phyloP scores from a whole-genome alignment of 2,329 filamentous ascomycete genomes.

The Trichoderma simmonsii region DNA sequence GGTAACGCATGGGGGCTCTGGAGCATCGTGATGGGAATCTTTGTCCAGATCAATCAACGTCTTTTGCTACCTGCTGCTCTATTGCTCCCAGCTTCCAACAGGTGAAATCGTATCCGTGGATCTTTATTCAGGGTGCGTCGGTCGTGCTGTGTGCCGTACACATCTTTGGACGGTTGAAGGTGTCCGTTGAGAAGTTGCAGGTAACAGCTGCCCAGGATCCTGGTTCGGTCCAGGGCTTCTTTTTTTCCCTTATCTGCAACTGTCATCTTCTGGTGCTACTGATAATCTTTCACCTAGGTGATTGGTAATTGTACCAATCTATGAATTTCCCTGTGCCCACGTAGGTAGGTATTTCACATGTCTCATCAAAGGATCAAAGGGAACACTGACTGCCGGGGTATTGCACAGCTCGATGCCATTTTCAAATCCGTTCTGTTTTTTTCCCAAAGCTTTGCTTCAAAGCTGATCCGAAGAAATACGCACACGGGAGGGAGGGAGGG shows the following conservation, averaged over 20 bases:
- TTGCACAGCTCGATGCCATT: neutral
- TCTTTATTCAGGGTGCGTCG: neutral
- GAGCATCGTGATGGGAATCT: neutral
- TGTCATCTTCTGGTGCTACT: neutral
- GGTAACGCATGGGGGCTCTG: neutral
- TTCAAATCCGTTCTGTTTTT: neutral
- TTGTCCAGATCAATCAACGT: neutral
- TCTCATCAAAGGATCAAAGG: neutral
- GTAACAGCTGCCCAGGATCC: neutral
- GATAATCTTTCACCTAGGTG: neutral
- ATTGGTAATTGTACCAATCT: neutral
- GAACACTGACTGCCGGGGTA: neutral
- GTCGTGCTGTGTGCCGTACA: neutral
- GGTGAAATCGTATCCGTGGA: neutral
- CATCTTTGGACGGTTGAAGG: neutral
- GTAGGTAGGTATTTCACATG: neutral
- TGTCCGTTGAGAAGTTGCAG: neutral
- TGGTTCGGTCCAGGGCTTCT: neutral
- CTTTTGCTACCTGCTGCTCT: neutral
- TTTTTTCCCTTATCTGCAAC: neutral
- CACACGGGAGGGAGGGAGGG: neutral
- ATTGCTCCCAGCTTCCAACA: neutral
- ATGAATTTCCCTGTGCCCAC: neutral
- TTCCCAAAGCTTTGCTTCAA: neutral
- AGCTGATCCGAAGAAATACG: neutral